Evolutionary conservation across 257 asterid genomes (phyloP).

Genomic region (Nicotiana tabacum): DNA sequence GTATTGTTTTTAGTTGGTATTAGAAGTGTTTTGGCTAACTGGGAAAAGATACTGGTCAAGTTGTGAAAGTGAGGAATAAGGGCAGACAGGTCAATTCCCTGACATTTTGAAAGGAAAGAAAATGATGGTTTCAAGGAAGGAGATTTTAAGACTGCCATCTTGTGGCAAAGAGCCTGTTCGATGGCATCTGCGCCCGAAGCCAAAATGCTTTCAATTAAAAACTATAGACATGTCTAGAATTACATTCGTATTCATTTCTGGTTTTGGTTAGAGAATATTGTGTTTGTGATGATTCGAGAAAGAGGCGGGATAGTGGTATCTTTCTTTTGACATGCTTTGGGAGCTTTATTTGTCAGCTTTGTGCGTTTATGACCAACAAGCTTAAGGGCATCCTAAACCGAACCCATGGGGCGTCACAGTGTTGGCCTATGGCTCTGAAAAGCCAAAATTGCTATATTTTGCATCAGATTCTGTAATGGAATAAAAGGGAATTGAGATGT

Average conservation of each 20-base stretch:
- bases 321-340: background rate
- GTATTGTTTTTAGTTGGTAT: background rate
- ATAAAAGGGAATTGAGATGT: background rate
- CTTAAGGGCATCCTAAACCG: background rate
- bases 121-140: background rate
- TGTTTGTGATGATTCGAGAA: background rate
- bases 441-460: background rate
- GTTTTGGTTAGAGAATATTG: background rate
- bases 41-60: background rate
- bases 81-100: background rate
- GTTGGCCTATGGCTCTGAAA: background rate
- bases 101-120: background rate
- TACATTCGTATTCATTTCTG: background rate
- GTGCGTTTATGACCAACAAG: background rate
- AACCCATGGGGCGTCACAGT: background rate
- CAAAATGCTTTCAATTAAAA: background rate
- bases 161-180: background rate
- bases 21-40: background rate
- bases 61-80: background rate
- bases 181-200: background rate
- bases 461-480: background rate
- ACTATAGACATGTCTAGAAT: background rate
- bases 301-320: background rate
- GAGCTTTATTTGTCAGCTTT: background rate
- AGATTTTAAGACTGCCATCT: background rate